phyloP scores from a whole-genome alignment of 2,329 filamentous ascomycete genomes.

The Ophiosphaerella herpotricha region DNA sequence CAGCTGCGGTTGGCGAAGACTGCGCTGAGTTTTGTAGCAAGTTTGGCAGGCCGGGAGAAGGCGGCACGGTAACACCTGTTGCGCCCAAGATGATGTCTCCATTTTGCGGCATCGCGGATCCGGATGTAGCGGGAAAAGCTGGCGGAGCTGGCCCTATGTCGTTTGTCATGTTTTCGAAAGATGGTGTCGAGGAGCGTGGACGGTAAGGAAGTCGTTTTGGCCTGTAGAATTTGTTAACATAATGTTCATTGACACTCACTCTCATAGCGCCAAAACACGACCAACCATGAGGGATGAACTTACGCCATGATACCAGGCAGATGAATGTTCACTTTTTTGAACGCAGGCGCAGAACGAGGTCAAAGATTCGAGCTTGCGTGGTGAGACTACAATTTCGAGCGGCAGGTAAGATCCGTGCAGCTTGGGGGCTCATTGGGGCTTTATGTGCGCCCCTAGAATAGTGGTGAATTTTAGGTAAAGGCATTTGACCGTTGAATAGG shows the following conservation, averaged over 20 bases:
- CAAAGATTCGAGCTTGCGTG: not conserved
- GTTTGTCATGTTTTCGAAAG: not conserved
- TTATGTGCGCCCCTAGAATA: not conserved
- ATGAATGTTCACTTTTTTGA: not conserved
- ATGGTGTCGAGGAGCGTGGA: constrained; percentile 1
- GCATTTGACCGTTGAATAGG: not conserved
- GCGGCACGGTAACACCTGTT: constrained; percentile 6
- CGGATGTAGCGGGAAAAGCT: not conserved
- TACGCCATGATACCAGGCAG: constrained; percentile 7
- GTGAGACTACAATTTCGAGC: not conserved
- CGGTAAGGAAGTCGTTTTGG: constrained; percentile 5
- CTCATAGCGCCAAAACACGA: not conserved
- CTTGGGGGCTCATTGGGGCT: too few species aligned
- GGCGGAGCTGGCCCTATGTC: not conserved
- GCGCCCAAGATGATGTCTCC: constrained; percentile 7
- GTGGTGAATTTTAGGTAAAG: constrained; percentile 1
- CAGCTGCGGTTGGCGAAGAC: not conserved
- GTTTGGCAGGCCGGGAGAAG: constrained; percentile 8
- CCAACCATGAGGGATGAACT: not conserved
- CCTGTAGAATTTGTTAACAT: constrained; percentile 4
- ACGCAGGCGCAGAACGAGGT: not conserved
- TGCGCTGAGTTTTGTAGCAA: not conserved
- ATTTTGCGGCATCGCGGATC: not conserved
- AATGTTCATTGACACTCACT: not conserved
- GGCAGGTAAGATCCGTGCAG: too few species aligned